Percentiles rank a stretch among this genome's conserved stretches.
phyloP scores from a whole-genome alignment of 1,284 basidiomycete genomes.

The Apiotrichum sp. region DNA sequence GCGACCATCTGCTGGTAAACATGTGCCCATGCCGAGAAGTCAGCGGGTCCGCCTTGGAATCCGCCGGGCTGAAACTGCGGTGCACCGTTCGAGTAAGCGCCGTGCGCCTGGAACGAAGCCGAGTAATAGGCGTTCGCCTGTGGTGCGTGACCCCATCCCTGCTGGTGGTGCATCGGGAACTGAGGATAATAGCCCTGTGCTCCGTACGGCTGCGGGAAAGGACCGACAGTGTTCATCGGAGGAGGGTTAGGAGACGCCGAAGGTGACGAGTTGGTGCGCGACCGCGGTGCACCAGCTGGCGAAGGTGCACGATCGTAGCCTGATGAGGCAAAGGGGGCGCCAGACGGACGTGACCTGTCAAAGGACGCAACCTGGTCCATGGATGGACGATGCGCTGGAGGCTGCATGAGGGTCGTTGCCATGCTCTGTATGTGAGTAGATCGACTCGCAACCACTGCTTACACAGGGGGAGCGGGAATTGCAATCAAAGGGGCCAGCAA shows the following conservation, averaged over 20 bases:
- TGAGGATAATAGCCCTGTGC: background rate
- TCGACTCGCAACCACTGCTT: background rate
- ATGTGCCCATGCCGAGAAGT: constrained; percentile 43
- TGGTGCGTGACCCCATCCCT: background rate
- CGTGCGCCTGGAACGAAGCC: constrained; percentile 30
- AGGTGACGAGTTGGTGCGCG: constrained; percentile 18
- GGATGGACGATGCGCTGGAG: constrained; percentile 34
- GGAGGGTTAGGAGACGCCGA: constrained; percentile 16
- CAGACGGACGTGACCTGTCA: constrained; percentile 30
- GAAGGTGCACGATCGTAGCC: constrained; percentile 25
- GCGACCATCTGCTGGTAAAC: constrained; percentile 45
- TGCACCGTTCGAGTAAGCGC: constrained; percentile 3
- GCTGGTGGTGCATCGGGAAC: constrained; percentile 5
- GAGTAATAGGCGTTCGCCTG: constrained; percentile 11
- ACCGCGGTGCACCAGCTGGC: constrained; percentile 11
- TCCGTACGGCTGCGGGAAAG: constrained; percentile 15
- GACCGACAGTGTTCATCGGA: constrained; percentile 14
- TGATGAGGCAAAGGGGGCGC: constrained; percentile 20
- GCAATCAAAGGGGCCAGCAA: background rate
- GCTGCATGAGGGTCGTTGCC: constrained; percentile 39
- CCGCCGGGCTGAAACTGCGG: constrained; percentile 21
- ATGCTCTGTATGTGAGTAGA: constrained; percentile 22
- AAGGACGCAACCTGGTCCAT: constrained; percentile 42
- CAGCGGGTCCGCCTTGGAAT: constrained; percentile 23
- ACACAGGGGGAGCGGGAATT: background rate